Evolutionary conservation across 176 grass and related monocot species (phyloP), one percentile per base, ranked within the genome.

Genomic region (Triticum dicoccoides): DNA sequence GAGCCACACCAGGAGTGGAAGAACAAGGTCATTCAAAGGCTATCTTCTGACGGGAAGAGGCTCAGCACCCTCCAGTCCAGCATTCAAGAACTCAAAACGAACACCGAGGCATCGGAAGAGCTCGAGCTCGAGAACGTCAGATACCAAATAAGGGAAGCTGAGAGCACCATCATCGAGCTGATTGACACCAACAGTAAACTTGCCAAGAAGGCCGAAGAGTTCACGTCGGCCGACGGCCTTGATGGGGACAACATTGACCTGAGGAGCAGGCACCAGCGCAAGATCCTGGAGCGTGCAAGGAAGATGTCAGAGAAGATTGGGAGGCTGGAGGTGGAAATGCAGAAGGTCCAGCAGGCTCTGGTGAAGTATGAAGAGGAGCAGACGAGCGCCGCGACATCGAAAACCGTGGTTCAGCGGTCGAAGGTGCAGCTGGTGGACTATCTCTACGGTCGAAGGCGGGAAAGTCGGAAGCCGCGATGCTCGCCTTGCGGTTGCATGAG

Each of bases 241-340:
- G 78, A 79, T 3, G 75, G 17, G 21, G 92, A 93, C 35, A 97
- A 92, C 73, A 38, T 75, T 9, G 90, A 96, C 79, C 35, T 76
- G 41, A 87, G 89, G 75, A 94, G 70, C 62, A 92, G 89, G 85
- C 95, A 84, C 79, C 94, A 94, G 84, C 89, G 77, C 35, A 95
- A 94, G 82, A 92, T 98, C 65, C 77, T 87, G 51, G 97, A 96
- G 62, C 91, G 94, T 4, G 88, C 92, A 30, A 88, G 82, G 47
- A 96, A 92, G 34, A 88, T 89, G 76, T 96, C 94, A 17, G 97
- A 98, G 73, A 98, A 96, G 84, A 98, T 94, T 0, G 97, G 88
- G 30, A 87, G 69, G 76, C 54, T 98, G 88, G 97, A 98, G 80
- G 23, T 88, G 23, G 92, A 94, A 69, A 77, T 98, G 84, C 91